Percentiles rank a stretch among this genome's conserved stretches.
Conservation (phyloP, 2,329 filamentous ascomycete species). For the Aspergillus quadrilineatus region DNA sequence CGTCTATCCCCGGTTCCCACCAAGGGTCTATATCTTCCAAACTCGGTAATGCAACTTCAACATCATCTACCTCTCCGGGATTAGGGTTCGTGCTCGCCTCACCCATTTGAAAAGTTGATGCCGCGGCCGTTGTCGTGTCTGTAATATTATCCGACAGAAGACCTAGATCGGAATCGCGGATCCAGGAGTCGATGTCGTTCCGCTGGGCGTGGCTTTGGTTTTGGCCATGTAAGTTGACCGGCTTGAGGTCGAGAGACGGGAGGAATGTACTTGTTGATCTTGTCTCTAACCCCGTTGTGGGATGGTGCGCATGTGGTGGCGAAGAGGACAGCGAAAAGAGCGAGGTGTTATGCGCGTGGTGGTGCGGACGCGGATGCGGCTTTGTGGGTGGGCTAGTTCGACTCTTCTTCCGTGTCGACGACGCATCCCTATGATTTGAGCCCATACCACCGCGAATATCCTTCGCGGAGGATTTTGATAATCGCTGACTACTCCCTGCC, state of each 20-base stretch:
- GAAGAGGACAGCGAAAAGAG: background rate
- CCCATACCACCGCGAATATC: background rate
- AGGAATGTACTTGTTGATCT: background rate
- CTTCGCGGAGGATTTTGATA: background rate
- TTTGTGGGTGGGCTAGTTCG: background rate
- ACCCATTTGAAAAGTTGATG: slow-evolving; percentile 10
- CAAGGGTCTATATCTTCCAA: slow-evolving; percentile 32
- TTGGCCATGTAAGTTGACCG: background rate
- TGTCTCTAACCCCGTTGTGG: background rate
- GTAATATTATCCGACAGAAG: slow-evolving; percentile 25
- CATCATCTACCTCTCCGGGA: background rate
- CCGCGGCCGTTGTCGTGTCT: slow-evolving; percentile 1
- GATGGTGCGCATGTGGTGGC: background rate
- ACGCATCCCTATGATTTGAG: background rate
- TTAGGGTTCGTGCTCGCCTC: slow-evolving; percentile 3
- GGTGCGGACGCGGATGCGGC: background rate
- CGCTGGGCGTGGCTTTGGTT: slow-evolving; percentile 16
- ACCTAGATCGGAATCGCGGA: slow-evolving; percentile 27
- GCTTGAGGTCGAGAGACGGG: background rate
- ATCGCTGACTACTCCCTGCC: slow-evolving; percentile 1
- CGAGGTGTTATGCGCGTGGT: background rate
- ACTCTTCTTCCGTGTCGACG: background rate
- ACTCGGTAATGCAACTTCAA: slow-evolving; percentile 18
- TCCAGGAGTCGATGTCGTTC: slow-evolving; percentile 30
- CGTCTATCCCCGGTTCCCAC: slow-evolving; percentile 27